Percentiles rank a stretch among this genome's conserved stretches.
Evolutionary conservation across 2,329 filamentous ascomycete species (phyloP).

Genomic region (Diaporthe destruens): DNA sequence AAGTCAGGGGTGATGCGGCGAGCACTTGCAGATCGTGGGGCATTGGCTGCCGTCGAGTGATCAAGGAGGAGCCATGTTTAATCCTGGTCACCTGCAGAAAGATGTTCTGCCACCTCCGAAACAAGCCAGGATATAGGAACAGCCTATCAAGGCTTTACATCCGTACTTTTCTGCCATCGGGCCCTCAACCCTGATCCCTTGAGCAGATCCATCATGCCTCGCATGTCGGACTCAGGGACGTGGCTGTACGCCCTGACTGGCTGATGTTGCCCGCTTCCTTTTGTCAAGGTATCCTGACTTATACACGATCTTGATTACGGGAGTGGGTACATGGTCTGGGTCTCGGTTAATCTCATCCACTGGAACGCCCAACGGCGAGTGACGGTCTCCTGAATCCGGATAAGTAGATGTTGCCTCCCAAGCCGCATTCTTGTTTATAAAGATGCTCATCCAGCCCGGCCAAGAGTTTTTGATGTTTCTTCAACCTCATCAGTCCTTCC

Average conservation of each 20-base stretch:
- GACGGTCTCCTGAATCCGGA: conserved; percentile 5
- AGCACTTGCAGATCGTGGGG: conserved; percentile 39
- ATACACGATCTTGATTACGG: conserved; percentile 48
- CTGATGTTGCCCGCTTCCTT: conserved; percentile 46
- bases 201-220: conserved; percentile 54
- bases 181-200: conserved; percentile 47
- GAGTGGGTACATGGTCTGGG: conserved; percentile 37
- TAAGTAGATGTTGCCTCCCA: conserved; percentile 34
- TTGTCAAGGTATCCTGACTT: conserved; percentile 42
- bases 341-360: conserved; percentile 42
- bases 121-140: conserved; percentile 48
- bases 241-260: conserved; percentile 54
- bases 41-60: conserved; percentile 35
- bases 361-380: background rate
- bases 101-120: conserved; percentile 50
- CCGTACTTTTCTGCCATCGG: conserved; percentile 41
- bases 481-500: conserved; percentile 47
- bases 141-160: conserved; percentile 49
- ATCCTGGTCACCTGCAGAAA: conserved; percentile 40
- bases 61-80: conserved; percentile 33
- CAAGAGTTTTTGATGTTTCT: background rate
- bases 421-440: conserved; percentile 43
- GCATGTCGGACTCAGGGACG: conserved; percentile 52
- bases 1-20: conserved; percentile 43
- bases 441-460: conserved; percentile 39